Percentiles rank a stretch among this genome's conserved stretches.
Conservation (phyloP, 139 green algal genomes). For the Haematococcus lacustris region DNA sequence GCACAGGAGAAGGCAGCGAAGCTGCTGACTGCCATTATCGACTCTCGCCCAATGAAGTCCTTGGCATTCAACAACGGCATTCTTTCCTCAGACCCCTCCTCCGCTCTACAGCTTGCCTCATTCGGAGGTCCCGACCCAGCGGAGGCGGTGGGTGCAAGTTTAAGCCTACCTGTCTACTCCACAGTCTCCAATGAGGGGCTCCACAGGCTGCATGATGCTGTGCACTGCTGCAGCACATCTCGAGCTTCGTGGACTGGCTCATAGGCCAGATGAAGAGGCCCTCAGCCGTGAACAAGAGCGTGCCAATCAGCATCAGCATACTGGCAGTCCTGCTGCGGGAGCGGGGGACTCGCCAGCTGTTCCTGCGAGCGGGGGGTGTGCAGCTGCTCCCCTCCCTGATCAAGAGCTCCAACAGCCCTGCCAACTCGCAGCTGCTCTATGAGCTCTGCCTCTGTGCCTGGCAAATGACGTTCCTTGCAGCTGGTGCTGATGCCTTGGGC, state of each 20-base stretch:
- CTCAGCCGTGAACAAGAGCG: constrained; percentile 44
- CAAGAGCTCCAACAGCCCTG: background rate
- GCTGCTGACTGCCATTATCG: constrained; percentile 63
- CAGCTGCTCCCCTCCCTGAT: background rate
- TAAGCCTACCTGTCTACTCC: no score
- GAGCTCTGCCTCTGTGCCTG: background rate
- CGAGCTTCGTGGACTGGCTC: constrained; percentile 80
- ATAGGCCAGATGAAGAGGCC: constrained; percentile 73
- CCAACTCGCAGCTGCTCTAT: background rate
- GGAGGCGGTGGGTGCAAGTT: constrained; percentile 38
- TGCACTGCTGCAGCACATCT: constrained; percentile 42
- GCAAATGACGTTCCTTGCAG: background rate
- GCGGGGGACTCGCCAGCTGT: background rate
- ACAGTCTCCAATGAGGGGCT: no score
- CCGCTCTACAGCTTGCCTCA: no score
- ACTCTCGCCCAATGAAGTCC: constrained; percentile 42
- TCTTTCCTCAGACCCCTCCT: constrained; percentile 18
- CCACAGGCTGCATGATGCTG: no score
- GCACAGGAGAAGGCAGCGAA: constrained; percentile 76
- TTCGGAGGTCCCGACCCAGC: constrained; percentile 19
- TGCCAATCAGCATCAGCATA: constrained; percentile 44
- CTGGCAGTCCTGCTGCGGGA: constrained; percentile 79
- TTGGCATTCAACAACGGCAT: constrained; percentile 18
- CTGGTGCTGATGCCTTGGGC: background rate
- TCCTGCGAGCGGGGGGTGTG: background rate